Evolutionary conservation across 176 grass and related monocot genomes (phyloP).

Genomic region (Oropetium thomaeum): DNA sequence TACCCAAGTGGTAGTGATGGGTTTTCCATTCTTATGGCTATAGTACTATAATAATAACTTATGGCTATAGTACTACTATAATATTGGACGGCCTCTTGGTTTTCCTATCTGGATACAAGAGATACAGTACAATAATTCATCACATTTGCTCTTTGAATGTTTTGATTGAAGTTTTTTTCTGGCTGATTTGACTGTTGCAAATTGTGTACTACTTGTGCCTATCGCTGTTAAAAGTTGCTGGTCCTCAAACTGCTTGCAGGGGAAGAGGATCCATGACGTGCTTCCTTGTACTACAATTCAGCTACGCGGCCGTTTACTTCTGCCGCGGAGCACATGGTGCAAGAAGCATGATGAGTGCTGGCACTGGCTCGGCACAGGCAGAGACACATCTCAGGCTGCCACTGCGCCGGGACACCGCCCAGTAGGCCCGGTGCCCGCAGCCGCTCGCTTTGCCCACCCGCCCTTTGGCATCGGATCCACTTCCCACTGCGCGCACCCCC

Average conservation of each 20-base stretch:
- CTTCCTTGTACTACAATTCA: neutral
- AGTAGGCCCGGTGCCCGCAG: too few species aligned
- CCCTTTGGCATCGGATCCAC: too few species aligned
- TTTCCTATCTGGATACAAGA: too few species aligned
- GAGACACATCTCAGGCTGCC: conserved; percentile 3
- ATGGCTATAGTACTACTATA: too few species aligned
- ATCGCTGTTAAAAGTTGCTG: neutral
- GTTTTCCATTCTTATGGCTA: neutral
- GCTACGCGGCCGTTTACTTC: neutral
- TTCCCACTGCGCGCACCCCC: too few species aligned
- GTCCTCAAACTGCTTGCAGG: neutral
- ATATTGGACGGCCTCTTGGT: too few species aligned
- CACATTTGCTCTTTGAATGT: neutral
- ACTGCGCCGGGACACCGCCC: too few species aligned
- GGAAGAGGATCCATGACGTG: neutral
- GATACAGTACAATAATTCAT: too few species aligned
- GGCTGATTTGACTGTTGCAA: neutral
- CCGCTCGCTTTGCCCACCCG: too few species aligned
- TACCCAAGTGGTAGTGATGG: neutral
- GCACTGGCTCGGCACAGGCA: neutral
- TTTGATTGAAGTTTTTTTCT: neutral
- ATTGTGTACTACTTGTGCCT: too few species aligned
- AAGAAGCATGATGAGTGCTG: neutral
- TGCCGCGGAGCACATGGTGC: conserved; percentile 19
- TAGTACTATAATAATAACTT: too few species aligned